phyloP scores from a whole-genome alignment of 495 filamentous ascomycete species.

The Tuber indicum region DNA sequence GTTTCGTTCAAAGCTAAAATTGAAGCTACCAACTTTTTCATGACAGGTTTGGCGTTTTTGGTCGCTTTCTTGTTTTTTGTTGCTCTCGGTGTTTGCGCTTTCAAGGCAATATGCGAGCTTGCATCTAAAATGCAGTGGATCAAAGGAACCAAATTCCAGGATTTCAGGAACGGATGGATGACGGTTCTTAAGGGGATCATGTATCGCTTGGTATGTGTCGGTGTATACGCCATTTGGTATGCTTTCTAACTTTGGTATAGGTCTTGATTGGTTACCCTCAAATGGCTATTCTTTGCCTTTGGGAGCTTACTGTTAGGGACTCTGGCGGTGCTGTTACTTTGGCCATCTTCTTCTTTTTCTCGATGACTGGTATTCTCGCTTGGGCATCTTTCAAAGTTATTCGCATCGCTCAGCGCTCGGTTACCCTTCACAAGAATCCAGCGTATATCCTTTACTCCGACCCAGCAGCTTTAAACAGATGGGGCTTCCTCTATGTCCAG shows the following conservation, averaged over 20 bases:
- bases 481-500: conserved; percentile 97
- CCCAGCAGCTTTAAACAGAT: conserved; percentile 86
- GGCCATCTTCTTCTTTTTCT: conserved; percentile 81
- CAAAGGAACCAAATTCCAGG: conserved; percentile 79
- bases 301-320: conserved; percentile 84
- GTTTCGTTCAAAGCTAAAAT: conserved; percentile 81
- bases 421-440: conserved; percentile 89
- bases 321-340: conserved; percentile 82
- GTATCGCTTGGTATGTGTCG: conserved; percentile 61
- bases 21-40: conserved; percentile 87
- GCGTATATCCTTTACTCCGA: conserved; percentile 97
- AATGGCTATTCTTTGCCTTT: conserved; percentile 83
- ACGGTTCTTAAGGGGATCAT: conserved; percentile 82
- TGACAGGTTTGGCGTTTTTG: conserved; percentile 88
- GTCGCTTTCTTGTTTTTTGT: conserved; percentile 69
- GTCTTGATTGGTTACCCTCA: conserved; percentile 90
- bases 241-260: conserved; percentile 35
- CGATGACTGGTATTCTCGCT: conserved; percentile 68
- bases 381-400: conserved; percentile 91
- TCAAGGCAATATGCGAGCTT: conserved; percentile 73
- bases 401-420: conserved; percentile 76
- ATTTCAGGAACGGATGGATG: conserved; percentile 82
- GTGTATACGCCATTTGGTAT: conserved; percentile 4
- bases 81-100: conserved; percentile 63
- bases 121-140: conserved; percentile 66